Evolutionary conservation across 306 rosid genomes (phyloP), one percentile per base, ranked within the genome.

Genomic region (Sechiopsis laciniata): DNA sequence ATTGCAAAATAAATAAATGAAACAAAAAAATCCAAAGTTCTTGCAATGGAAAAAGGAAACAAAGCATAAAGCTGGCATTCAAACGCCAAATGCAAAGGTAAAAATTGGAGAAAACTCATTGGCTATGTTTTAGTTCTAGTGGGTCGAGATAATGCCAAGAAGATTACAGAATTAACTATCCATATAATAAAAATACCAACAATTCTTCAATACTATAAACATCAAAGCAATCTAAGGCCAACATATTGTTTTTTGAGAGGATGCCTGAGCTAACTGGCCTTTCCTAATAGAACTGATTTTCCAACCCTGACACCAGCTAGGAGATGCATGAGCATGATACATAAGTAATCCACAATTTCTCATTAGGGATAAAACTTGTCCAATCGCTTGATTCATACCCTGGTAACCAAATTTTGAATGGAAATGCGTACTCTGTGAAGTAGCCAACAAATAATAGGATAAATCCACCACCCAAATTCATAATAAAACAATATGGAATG

Each of bases 301-400:
- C 48, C 11, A 42, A 42, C 48, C 46, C 48, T 42, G 48, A 50
- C 54, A 50, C 40, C 40, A 59, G n/a, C 65, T 24, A 59, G 17
- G 37, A 58, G n/a, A 58, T 50, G 55, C 57, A 68, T 50, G 45
- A 68, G 48, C 12, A 8, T 68, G 20, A 22, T 7, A 21, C 13
- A 48, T 51, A 48, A 48, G 40, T 50, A 22, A 22, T 48, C 42
- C 19, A 46, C 7, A 68, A 68, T 48, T 48, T 3, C 42, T 68
- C 42, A 22, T 50, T 12, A 48, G 73, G 11, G 6, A 14, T 3
- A 50, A 22, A 42, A 68, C 16, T 48, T 68, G 42, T 48, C 58
- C 73, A 68, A 6, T 48, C 24, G 35, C 73, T 68, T 46, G 11
- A 50, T 53, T 20, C 73, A 68, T 13, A 22, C 73, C 40, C 40